phyloP scores from a whole-genome alignment of 1,284 basidiomycete genomes.

The Sparassis latifolia region DNA sequence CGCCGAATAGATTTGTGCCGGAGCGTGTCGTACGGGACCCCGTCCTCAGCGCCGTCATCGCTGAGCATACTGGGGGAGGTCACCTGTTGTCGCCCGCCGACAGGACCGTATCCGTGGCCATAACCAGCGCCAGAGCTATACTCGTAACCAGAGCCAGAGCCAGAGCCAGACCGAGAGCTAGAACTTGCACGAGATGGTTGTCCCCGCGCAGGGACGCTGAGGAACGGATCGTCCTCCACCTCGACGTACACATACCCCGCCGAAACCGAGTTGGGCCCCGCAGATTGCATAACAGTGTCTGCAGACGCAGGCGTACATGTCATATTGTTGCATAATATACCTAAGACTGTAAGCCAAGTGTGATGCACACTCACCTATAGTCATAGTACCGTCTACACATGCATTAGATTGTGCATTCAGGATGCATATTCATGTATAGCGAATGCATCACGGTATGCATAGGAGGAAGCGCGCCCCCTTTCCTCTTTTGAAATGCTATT shows the following conservation, averaged over 20 bases:
- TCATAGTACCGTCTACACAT: too few relatives aligned
- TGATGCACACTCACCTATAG: too few relatives aligned
- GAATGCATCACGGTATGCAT: too few relatives aligned
- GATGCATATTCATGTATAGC: too few relatives aligned
- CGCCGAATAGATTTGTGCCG: slow-evolving; percentile 28
- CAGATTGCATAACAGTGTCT: neutral
- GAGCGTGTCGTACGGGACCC: slow-evolving; percentile 20
- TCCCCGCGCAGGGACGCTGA: neutral
- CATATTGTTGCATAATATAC: too few relatives aligned
- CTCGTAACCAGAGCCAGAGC: neutral
- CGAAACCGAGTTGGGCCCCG: too few relatives aligned
- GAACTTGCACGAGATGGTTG: neutral
- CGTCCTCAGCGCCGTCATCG: slow-evolving; percentile 16
- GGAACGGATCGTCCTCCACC: neutral
- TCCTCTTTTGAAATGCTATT: too few relatives aligned
- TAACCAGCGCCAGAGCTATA: neutral
- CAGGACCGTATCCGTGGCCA: slow-evolving; percentile 3
- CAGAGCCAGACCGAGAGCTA: neutral
- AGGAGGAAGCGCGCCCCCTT: too few relatives aligned
- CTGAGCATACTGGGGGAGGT: slow-evolving; percentile 12
- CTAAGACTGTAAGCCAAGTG: too few relatives aligned
- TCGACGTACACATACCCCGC: neutral
- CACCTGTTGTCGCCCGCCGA: slow-evolving; percentile 1
- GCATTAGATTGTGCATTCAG: too few relatives aligned
- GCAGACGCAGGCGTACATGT: neutral